These are phyloP conservation scores for Heliocybe sulcata DNA, from an alignment of 1,284 basidiomycete genomes.

Conservation along the genomic window DNA sequence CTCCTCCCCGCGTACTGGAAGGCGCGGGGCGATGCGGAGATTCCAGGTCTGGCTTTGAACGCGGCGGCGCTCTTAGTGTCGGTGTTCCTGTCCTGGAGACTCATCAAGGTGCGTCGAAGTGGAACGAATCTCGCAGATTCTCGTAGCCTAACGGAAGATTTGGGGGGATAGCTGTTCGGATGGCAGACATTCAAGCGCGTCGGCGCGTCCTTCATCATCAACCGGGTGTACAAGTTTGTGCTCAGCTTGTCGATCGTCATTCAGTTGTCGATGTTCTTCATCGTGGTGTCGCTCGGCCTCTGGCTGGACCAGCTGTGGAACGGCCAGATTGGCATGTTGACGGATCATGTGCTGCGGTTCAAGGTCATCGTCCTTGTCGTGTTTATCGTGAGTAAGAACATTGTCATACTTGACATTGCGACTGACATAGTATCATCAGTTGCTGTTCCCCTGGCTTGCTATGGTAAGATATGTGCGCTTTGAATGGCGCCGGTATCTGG, in stretches of 20 bases:
- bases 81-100: slow-evolving; percentile 60
- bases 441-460: slow-evolving; percentile 63
- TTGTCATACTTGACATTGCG: background rate
- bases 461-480: slow-evolving; percentile 25
- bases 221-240: slow-evolving; percentile 66
- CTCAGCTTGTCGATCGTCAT: slow-evolving; percentile 65
- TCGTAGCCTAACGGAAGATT: slow-evolving; percentile 2
- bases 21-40: slow-evolving; percentile 46
- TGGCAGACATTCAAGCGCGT: slow-evolving; percentile 84
- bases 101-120: slow-evolving; percentile 50
- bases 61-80: slow-evolving; percentile 51
- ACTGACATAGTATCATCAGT: slow-evolving; percentile 25
- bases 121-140: background rate
- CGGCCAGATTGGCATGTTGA: slow-evolving; percentile 49
- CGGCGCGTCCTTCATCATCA: slow-evolving; percentile 68
- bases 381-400: slow-evolving; percentile 39
- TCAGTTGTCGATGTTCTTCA: slow-evolving; percentile 72
- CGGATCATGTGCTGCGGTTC: slow-evolving; percentile 38
- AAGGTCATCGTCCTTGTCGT: slow-evolving; percentile 49
- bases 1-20: slow-evolving; percentile 58
- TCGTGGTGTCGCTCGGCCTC: slow-evolving; percentile 57
- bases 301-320: slow-evolving; percentile 75
- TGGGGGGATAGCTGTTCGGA: slow-evolving; percentile 48
- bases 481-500: background rate
- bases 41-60: slow-evolving; percentile 61